Conservation (phyloP, 257 asterid species). For the Salvia rosmarinus region DNA sequence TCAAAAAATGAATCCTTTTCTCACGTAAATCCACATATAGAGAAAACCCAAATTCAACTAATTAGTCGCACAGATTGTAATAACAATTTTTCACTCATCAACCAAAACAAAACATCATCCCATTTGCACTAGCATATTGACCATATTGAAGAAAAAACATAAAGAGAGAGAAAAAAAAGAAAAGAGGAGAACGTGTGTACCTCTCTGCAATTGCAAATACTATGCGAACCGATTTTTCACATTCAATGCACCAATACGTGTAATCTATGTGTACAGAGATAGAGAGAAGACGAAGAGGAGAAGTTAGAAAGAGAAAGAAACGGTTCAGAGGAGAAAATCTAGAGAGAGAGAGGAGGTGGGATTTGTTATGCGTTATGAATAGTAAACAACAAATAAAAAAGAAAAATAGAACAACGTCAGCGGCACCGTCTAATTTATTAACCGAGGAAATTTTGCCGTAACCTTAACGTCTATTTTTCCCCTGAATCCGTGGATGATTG, state of each 20-base stretch:
- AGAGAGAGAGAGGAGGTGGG: constrained; percentile 32
- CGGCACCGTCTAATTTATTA: constrained; percentile 39
- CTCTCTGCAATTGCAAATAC: constrained; percentile 34
- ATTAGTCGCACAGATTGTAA: not conserved
- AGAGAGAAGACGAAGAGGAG: constrained; percentile 13
- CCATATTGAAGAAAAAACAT: not conserved
- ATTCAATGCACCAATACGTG: constrained; percentile 23
- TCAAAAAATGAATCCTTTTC: constrained; percentile 18
- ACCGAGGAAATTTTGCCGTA: constrained; percentile 50
- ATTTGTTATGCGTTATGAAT: constrained; percentile 29
- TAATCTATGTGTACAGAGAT: not conserved
- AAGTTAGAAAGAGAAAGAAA: constrained; percentile 18
- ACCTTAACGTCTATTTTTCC: constrained; percentile 48
- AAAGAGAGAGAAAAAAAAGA: no score
- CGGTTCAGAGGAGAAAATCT: constrained; percentile 35
- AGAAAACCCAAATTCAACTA: constrained; percentile 6
- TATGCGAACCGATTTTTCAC: constrained; percentile 23
- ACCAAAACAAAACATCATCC: not conserved
- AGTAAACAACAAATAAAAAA: constrained; percentile 14
- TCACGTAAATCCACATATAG: not conserved
- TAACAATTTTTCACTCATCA: not conserved
- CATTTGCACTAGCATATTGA: constrained; percentile 24
- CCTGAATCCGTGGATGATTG: constrained; percentile 14
- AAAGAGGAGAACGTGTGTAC: constrained; percentile 8
- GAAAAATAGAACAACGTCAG: constrained; percentile 45